Evolutionary conservation across 108 stramenopile species (phyloP), one percentile per base, ranked within the genome.

Genomic region (Skeletonema costatum): DNA sequence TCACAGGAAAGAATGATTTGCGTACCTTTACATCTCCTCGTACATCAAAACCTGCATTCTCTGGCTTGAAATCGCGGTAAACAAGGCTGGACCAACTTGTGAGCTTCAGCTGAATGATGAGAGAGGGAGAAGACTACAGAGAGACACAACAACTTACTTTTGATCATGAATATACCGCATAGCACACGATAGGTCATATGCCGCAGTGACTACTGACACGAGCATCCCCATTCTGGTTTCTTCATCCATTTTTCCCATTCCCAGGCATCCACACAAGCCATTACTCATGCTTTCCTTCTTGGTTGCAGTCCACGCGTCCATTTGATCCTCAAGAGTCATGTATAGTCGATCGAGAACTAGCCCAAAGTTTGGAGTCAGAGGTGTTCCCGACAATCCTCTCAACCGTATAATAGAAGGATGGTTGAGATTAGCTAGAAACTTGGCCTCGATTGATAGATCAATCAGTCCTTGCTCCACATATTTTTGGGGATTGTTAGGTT

Each of bases 391-490:
- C 30, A 78, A 80, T 9, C 86, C 92, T 41, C 89, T 74, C 64
- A 93, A 12, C 2, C 39, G 10, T 41, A 41, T 41, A 2, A 41
- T 12, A 12, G 39, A 41, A 12, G 90, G 89, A 73, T 93, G 92
- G 16, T 81, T 76, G 58, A 93, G 51, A 39, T 75, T 66, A 9
- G 84, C 60, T 13, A 93, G 70, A 33, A 93, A 87, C 68, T 88
- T 84, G n/a, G 90, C 90, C 83, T 93, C 92, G 13, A 82, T 77
- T 0, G 92, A 86, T 17, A 93, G 36, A 71, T 90, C 89, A 31
- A 90, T 85, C n/a, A 82, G 39, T n/a, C 81, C 81, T 48, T 66
- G 64, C 25, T 74, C 60, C 30, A 75, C 42, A 25, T 71, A 13
- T 42, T 82, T 71, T 41, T 75, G 68, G 0, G 25, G 11, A 17